Conservation (phyloP, 257 asterid species). For the Echites panduratus region DNA sequence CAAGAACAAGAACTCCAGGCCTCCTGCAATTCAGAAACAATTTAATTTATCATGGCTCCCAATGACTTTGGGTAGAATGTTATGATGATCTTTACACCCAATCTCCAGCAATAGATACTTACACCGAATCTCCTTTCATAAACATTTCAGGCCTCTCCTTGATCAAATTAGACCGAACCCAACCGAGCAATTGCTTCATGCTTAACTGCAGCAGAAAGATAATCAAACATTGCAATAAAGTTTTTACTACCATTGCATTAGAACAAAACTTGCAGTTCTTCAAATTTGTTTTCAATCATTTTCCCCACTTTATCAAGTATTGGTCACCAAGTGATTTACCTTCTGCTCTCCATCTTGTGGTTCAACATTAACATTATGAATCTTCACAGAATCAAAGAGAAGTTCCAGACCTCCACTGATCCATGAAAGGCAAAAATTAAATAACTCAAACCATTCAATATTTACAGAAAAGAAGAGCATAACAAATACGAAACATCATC, state of each 20-base stretch:
- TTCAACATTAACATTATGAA: conserved; percentile 63
- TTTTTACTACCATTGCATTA: neutral
- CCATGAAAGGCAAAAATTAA: neutral
- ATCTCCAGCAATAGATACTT: conserved; percentile 27
- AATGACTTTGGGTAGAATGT: neutral
- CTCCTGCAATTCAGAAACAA: conserved; percentile 46
- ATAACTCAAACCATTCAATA: neutral
- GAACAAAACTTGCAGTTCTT: neutral
- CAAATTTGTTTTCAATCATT: neutral
- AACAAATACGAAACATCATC: neutral
- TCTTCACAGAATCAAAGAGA: conserved; percentile 82
- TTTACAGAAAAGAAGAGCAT: neutral
- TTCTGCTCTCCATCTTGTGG: conserved; percentile 47
- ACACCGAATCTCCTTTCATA: conserved; percentile 96
- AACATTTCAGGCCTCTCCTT: conserved; percentile 99
- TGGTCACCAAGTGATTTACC: conserved; percentile 31
- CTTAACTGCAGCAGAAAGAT: conserved; percentile 44
- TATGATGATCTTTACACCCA: neutral
- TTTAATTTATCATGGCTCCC: conserved; percentile 1
- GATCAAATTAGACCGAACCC: conserved; percentile 85
- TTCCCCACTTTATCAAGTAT: neutral
- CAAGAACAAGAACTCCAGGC: conserved; percentile 85
- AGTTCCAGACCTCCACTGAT: conserved; percentile 93
- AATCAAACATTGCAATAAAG: conserved; percentile 9
- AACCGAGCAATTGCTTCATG: conserved; percentile 71